Evolutionary conservation across 169 alveolate species (phyloP).

Genomic region (Plasmodium berghei): DNA sequence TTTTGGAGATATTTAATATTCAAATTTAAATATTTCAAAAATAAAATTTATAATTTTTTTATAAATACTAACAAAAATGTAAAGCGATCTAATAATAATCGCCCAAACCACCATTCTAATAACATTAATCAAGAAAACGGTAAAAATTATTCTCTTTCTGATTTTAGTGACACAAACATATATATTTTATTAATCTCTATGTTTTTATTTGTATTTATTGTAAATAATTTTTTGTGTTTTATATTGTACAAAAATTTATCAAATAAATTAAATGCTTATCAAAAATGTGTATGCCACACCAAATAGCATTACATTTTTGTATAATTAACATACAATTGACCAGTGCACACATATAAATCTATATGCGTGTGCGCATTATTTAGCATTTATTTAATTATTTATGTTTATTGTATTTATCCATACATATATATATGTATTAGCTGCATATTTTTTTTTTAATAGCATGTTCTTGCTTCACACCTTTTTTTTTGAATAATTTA

Average conservation of each 20-base stretch:
- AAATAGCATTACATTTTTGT: conserved; percentile 4
- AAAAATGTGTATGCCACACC: conserved; percentile 8
- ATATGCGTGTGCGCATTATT: neutral
- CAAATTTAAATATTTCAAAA: conserved; percentile 30
- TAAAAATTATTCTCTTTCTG: neutral
- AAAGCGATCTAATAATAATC: too few species aligned
- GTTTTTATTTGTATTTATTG: conserved; percentile 12
- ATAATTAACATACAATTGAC: neutral
- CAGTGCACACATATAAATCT: neutral
- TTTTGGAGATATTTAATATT: neutral
- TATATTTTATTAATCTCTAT: conserved; percentile 4
- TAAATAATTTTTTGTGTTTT: conserved; percentile 31
- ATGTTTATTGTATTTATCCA: neutral
- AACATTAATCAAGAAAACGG: too few species aligned
- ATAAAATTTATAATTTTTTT: neutral
- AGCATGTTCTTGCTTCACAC: neutral
- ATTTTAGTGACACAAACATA: neutral
- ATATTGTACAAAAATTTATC: conserved; percentile 23
- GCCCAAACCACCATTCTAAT: too few species aligned
- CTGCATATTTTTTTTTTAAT: neutral
- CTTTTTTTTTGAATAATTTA: neutral
- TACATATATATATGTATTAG: neutral
- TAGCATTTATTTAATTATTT: neutral
- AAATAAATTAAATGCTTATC: conserved; percentile 19
- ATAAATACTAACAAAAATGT: neutral